A percentile compares a stretch with the other conserved stretches of the same genome.
Evolutionary conservation across 2,329 filamentous ascomycete species (phyloP).

Genomic region (Alternaria alternata): DNA sequence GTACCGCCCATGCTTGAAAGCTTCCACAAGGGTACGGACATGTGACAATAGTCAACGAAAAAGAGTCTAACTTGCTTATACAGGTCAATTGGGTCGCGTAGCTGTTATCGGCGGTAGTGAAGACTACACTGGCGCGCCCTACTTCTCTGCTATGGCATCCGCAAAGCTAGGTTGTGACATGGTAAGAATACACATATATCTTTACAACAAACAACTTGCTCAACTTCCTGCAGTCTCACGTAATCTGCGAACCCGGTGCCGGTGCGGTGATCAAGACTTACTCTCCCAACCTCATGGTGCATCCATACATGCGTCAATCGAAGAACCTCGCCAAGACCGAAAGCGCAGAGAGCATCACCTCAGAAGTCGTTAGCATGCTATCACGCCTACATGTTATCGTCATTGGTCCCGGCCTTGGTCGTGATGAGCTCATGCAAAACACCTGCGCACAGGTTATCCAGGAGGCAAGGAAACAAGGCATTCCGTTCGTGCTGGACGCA

Average conservation of each 20-base stretch:
- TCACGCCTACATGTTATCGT: conserved; percentile 90
- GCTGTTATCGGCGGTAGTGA: conserved; percentile 94
- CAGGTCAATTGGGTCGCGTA: conserved; percentile 89
- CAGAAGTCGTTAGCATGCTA: conserved; percentile 79
- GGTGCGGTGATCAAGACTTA: conserved; percentile 92
- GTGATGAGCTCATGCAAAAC: conserved; percentile 88
- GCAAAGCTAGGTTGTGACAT: conserved; percentile 90
- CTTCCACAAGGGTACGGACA: conserved; percentile 87
- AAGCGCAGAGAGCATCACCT: conserved; percentile 68
- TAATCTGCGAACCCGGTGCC: conserved; percentile 92
- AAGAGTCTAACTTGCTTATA: conserved; percentile 21
- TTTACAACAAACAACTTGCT: conserved; percentile 17
- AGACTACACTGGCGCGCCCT: conserved; percentile 96
- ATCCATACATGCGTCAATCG: conserved; percentile 89
- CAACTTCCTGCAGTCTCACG: conserved; percentile 71
- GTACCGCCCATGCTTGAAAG: conserved; percentile 93
- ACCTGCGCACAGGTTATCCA: conserved; percentile 81
- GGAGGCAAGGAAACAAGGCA: conserved; percentile 73
- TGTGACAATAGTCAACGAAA: background rate
- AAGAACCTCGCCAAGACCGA: conserved; percentile 64
- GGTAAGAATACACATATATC: conserved; percentile 59
- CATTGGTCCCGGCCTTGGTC: conserved; percentile 88
- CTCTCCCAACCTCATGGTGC: conserved; percentile 98
- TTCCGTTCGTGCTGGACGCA: conserved; percentile 90
- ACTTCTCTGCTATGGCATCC: conserved; percentile 97